A percentile compares a stretch with the other conserved stretches of the same genome.
phyloP scores from a whole-genome alignment of 2,329 filamentous ascomycete species.

The Aspergillus sp. region DNA sequence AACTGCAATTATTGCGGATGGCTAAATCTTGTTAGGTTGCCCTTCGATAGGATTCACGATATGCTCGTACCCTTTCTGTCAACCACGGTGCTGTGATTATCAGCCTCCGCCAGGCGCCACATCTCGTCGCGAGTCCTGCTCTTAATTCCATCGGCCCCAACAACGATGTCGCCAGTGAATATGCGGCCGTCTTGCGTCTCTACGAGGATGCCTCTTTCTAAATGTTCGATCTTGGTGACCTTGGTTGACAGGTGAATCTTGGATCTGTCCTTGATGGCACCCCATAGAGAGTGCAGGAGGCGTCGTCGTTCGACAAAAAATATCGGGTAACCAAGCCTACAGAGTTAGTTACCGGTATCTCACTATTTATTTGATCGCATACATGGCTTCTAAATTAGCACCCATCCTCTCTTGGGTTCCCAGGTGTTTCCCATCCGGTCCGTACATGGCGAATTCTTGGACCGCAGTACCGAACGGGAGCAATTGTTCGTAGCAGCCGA shows the following conservation, averaged over 20 bases:
- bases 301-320: constrained; percentile 37
- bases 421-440: constrained; percentile 5
- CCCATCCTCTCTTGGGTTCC: neutral
- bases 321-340: constrained; percentile 13
- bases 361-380: neutral
- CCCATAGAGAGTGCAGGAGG: constrained; percentile 35
- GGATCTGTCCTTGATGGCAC: constrained; percentile 28
- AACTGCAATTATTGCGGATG: constrained; percentile 19
- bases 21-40: constrained; percentile 10
- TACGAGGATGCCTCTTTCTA: constrained; percentile 26
- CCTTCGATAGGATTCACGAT: neutral
- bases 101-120: constrained; percentile 16
- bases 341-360: neutral
- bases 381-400: constrained; percentile 1
- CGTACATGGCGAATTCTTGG: neutral
- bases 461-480: neutral
- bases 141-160: constrained; percentile 47
- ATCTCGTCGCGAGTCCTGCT: constrained; percentile 39
- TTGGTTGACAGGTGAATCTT: constrained; percentile 30
- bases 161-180: constrained; percentile 35
- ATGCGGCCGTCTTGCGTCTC: constrained; percentile 35
- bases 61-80: neutral
- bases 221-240: constrained; percentile 15
- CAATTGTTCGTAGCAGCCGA: constrained; percentile 42
- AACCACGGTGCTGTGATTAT: neutral